Evolutionary conservation across 2,329 filamentous ascomycete species (phyloP), one percentile per base, ranked within the genome.

Genomic region (Colletotrichum somersetense): DNA sequence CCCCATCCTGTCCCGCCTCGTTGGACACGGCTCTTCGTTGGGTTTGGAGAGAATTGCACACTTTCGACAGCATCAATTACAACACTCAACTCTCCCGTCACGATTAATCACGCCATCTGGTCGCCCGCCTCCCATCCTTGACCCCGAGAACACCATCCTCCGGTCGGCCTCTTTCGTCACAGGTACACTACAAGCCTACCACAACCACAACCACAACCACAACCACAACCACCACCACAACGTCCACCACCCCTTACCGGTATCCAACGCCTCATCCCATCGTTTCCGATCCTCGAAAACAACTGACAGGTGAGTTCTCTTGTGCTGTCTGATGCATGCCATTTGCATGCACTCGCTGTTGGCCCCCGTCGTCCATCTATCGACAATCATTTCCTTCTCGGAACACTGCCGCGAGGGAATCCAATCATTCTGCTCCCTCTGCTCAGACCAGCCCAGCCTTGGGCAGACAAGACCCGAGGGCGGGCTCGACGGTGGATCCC

Each of bases 1-100:
- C 44, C 23, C 44, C 67, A 64, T 71, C 71, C 71, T 69, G 62
- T 75, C 62, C 74, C 50, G 26, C 62, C 59, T 50, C 46, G 50
- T 73, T 55, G 72, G 74, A 68, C 73, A 72, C 72, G 58, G 59
- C 69, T 73, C 71, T 58, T 71, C 50, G 62, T 64, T 64, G 35
- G 50, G 33, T 16, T 61, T 68, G 62, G 62, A 62, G 61, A 61
- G 38, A 48, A 38, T 68, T 57, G 35, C 52, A 46, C 26, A n/a
- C 26, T n/a, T 57, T 23, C 56, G 50, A 23, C 50, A 66, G 23
- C 62, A 50, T 69, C 59, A 42, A 61, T 69, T 55, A 67, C 63
- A 58, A 59, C 63, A 44, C 50, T 57, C 46, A 48, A 48, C 23
- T n/a, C 44, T n/a, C 44, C 26, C 65, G n/a, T 23, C 42, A 48